Percentiles rank a stretch among this genome's conserved stretches.
phyloP scores from a whole-genome alignment of 129 eudicot genomes.

The Pulicaria dysenterica region DNA sequence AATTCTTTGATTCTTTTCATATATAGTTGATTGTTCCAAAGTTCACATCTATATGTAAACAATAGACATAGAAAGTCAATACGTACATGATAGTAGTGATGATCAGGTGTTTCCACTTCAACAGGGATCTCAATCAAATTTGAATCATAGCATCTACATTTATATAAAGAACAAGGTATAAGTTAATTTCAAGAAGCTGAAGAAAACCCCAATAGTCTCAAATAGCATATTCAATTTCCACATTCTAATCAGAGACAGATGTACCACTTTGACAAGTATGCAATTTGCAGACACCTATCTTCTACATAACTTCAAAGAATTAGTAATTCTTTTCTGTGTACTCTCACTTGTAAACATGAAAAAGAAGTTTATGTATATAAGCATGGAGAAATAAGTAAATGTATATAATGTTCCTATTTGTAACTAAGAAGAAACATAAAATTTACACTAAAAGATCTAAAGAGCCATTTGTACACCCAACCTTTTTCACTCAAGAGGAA shows the following conservation, averaged over 20 bases:
- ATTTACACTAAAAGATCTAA: too few relatives aligned
- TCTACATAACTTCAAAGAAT: neutral
- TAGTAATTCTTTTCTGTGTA: neutral
- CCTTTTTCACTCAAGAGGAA: too few relatives aligned
- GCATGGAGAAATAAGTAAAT: too few relatives aligned
- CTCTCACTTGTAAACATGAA: too few relatives aligned
- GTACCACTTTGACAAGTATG: neutral
- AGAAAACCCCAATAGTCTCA: neutral
- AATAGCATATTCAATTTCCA: slow-evolving; percentile 18
- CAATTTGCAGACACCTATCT: neutral
- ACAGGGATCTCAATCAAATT: slow-evolving; percentile 75
- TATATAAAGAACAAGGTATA: neutral
- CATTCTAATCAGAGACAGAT: slow-evolving; percentile 14
- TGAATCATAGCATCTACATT: slow-evolving; percentile 64
- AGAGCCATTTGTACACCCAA: too few relatives aligned
- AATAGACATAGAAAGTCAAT: neutral
- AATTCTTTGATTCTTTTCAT: neutral
- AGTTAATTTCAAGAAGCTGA: slow-evolving; percentile 14
- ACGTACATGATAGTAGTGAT: slow-evolving; percentile 85
- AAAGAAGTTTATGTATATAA: too few relatives aligned
- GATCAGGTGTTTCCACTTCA: slow-evolving; percentile 82
- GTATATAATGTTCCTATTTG: too few relatives aligned
- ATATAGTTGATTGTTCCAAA: neutral
- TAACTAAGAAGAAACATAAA: too few relatives aligned
- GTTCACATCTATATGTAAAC: neutral